Evolutionary conservation across 352 stramenopile genomes (phyloP).

Genomic region (Globisporangium orthogonon): DNA sequence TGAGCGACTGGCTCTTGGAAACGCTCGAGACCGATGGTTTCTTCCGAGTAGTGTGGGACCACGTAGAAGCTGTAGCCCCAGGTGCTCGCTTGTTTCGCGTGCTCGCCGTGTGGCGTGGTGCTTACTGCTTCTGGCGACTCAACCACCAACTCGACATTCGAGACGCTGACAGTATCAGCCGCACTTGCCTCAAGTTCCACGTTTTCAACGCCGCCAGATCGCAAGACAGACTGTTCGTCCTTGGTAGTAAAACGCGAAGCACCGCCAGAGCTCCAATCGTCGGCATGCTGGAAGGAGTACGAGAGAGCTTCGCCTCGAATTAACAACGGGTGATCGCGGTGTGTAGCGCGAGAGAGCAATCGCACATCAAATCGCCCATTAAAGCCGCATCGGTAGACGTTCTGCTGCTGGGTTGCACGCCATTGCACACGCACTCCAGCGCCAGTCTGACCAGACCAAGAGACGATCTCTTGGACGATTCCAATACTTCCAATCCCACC

Average conservation of each 20-base stretch:
- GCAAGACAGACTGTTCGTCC: too few species aligned
- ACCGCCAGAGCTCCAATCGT: too few species aligned
- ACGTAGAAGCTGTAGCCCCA: slow-evolving; percentile 78
- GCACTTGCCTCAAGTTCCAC: too few species aligned
- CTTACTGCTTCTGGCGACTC: not conserved
- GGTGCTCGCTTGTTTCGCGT: not conserved
- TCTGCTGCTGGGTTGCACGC: slow-evolving; percentile 24
- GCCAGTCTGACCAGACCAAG: slow-evolving; percentile 39
- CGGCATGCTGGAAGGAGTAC: slow-evolving; percentile 19
- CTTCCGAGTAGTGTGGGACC: slow-evolving; percentile 54
- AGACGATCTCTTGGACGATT: slow-evolving; percentile 42
- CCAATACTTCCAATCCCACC: slow-evolving; percentile 52
- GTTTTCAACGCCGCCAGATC: too few species aligned
- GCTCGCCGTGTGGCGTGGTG: not conserved
- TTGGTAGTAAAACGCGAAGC: too few species aligned
- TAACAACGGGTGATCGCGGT: slow-evolving; percentile 29
- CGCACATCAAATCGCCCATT: slow-evolving; percentile 59
- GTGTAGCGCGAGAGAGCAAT: slow-evolving; percentile 11
- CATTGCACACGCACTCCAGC: slow-evolving; percentile 57
- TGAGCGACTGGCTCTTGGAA: slow-evolving; percentile 32
- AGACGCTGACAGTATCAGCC: not conserved
- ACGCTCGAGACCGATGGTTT: slow-evolving; percentile 40
- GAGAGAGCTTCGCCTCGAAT: slow-evolving; percentile 35
- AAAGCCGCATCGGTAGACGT: slow-evolving; percentile 60
- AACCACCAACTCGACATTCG: not conserved